phyloP scores from a whole-genome alignment of 202 grass and related monocot genomes.

The Dendrocalamus latiflorus region DNA sequence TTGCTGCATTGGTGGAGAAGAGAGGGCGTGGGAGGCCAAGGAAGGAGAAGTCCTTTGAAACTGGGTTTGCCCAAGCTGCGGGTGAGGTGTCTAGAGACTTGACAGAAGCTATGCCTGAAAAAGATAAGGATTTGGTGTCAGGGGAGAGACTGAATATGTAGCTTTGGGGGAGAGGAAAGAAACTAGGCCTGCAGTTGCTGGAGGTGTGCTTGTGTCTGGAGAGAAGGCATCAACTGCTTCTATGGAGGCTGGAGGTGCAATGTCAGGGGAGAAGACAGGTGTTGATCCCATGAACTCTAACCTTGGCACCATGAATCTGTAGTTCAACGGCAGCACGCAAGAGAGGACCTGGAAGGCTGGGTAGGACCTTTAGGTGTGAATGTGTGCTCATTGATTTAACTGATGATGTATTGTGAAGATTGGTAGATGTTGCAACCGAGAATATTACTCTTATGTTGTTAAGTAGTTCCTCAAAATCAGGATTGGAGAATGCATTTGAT shows the following conservation, averaged over 20 bases:
- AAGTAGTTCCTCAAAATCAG: not conserved
- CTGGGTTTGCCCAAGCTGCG: not conserved
- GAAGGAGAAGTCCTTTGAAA: slow-evolving; percentile 10
- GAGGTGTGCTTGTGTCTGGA: not conserved
- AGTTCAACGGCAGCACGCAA: too few species aligned
- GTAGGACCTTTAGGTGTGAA: not conserved
- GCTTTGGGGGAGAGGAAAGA: not conserved
- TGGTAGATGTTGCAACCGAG: not conserved
- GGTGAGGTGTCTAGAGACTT: slow-evolving; percentile 10
- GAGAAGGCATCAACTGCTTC: not conserved
- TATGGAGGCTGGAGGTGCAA: not conserved
- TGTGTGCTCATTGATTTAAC: not conserved
- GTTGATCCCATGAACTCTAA: not conserved
- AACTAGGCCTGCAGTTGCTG: not conserved
- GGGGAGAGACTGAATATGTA: not conserved
- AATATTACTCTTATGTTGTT: slow-evolving; percentile 2
- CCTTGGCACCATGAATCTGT: too few species aligned
- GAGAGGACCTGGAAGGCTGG: too few species aligned
- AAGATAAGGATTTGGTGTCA: not conserved
- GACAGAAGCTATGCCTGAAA: not conserved
- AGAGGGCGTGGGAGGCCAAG: slow-evolving; percentile 27
- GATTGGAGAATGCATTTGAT: not conserved
- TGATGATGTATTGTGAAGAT: not conserved
- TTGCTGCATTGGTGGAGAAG: not conserved
- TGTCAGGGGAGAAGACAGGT: not conserved